phyloP scores from a whole-genome alignment of 164 flowering plant species.

The Kalanchoe fedtschenkoi region DNA sequence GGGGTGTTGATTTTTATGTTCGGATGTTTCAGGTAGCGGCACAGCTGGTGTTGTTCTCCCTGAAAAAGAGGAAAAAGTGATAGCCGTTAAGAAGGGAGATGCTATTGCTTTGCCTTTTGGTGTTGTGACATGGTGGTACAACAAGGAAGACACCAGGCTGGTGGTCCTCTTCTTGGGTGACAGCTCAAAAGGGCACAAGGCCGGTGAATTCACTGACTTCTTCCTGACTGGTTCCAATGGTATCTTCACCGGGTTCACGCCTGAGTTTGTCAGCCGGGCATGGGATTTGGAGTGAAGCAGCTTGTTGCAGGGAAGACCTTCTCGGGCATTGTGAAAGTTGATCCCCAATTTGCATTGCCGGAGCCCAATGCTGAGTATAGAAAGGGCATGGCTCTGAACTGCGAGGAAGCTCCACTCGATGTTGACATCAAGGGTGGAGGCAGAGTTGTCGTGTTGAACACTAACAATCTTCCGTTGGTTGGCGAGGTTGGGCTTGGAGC shows the following conservation, averaged over 20 bases:
- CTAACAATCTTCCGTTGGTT: conserved; percentile 67
- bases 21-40: conserved; percentile 38
- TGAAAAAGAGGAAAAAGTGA: conserved; percentile 62
- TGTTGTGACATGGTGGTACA: conserved; percentile 76
- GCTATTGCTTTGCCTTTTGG: conserved; percentile 78
- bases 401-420: conserved; percentile 73
- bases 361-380: conserved; percentile 44
- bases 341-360: conserved; percentile 28
- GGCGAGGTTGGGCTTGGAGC: conserved; percentile 81
- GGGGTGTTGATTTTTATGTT: background rate
- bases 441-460: conserved; percentile 60
- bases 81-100: conserved; percentile 70
- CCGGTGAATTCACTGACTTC: conserved; percentile 67
- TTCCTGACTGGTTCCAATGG: conserved; percentile 56
- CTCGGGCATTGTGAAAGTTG: conserved; percentile 49
- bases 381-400: conserved; percentile 54
- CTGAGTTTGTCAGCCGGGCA: conserved; percentile 67
- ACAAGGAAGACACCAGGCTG: conserved; percentile 56
- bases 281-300: conserved; percentile 55
- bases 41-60: conserved; percentile 66
- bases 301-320: conserved; percentile 43
- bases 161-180: conserved; percentile 70
- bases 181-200: conserved; percentile 56
- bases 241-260: conserved; percentile 63
- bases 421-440: conserved; percentile 65